Conservation (phyloP, 495 filamentous ascomycete genomes). For the Trichocladium uniseriatum region DNA sequence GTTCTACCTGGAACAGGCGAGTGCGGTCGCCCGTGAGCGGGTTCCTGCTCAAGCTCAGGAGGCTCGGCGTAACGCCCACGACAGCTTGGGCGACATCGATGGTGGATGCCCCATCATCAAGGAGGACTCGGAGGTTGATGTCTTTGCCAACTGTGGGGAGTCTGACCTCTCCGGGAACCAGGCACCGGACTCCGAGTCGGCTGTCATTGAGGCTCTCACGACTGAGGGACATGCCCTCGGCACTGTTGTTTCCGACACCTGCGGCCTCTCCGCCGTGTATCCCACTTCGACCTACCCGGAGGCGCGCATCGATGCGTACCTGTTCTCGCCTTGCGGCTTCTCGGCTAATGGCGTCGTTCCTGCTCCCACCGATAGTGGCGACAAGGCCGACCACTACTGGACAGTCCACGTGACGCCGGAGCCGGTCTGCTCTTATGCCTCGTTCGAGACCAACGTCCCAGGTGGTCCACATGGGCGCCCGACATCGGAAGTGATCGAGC, state of each 20-base stretch:
- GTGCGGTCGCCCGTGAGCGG: conserved; percentile 73
- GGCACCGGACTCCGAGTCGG: not conserved
- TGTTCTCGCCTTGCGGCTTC: conserved; percentile 96
- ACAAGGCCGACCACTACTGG: conserved; percentile 77
- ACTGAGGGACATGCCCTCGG: conserved; percentile 94
- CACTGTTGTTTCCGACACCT: conserved; percentile 82
- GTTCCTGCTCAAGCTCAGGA: conserved; percentile 54
- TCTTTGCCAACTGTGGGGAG: conserved; percentile 63
- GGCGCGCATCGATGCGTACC: conserved; percentile 88
- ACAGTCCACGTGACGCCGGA: conserved; percentile 98
- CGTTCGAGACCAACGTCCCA: conserved; percentile 99
- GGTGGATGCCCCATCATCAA: conserved; percentile 1
- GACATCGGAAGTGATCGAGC: conserved; percentile 82
- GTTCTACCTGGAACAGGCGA: conserved; percentile 91
- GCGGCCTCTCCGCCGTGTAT: conserved; percentile 85
- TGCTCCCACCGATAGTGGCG: conserved; percentile 49
- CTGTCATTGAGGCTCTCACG: conserved; percentile 61
- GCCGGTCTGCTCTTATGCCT: conserved; percentile 95
- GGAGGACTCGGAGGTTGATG: conserved; percentile 55
- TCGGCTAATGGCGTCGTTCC: conserved; percentile 97
- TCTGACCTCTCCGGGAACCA: conserved; percentile 38
- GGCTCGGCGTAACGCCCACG: conserved; percentile 43
- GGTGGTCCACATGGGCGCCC: conserved; percentile 76
- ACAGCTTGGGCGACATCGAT: conserved; percentile 39
- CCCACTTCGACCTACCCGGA: conserved; percentile 80